A percentile compares a stretch with the other conserved stretches of the same genome.
Conservation (phyloP, 139 green algal species). For the Protoeuglena noctilucae region DNA sequence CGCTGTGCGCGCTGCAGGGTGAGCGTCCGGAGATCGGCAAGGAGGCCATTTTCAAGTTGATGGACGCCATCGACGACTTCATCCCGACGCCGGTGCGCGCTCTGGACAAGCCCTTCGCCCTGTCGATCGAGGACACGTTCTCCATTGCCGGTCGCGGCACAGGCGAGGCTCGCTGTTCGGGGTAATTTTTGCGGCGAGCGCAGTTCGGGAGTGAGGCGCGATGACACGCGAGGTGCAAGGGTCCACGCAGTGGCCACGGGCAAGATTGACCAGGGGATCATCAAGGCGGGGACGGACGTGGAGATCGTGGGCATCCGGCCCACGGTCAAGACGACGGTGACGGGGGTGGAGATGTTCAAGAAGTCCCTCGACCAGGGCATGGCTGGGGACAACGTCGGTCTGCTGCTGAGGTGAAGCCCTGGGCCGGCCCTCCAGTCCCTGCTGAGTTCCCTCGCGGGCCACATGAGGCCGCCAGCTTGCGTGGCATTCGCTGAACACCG, state of each 20-base stretch:
- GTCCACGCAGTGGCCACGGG: conserved; percentile 89
- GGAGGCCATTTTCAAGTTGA: conserved; percentile 71
- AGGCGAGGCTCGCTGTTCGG: too few relatives aligned
- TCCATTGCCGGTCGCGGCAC: conserved; percentile 36
- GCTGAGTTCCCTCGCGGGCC: too few relatives aligned
- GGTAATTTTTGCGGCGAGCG: too few relatives aligned
- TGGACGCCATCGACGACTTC: conserved; percentile 73
- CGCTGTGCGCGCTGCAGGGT: conserved; percentile 73
- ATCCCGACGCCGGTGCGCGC: conserved; percentile 58
- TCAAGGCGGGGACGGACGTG: conserved; percentile 83
- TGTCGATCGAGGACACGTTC: conserved; percentile 97
- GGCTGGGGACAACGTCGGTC: conserved; percentile 91
- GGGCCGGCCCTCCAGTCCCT: too few relatives aligned
- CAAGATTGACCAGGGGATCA: conserved; percentile 72
- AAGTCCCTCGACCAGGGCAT: conserved; percentile 78
- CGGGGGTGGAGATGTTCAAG: conserved; percentile 98
- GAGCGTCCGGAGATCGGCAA: conserved; percentile 62
- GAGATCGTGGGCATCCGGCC: conserved; percentile 79
- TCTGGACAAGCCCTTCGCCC: conserved; percentile 90
- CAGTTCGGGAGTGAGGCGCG: too few relatives aligned
- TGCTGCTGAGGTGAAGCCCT: conserved; percentile 79
- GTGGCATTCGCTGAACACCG: too few relatives aligned
- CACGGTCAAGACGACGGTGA: conserved; percentile 71
- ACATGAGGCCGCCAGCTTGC: too few relatives aligned
- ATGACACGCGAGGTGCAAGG: too few relatives aligned